Evolutionary conservation across 2,329 filamentous ascomycete species (phyloP), one percentile per base, ranked within the genome.

Genomic region (Paracorniculantispora psalliotae): DNA sequence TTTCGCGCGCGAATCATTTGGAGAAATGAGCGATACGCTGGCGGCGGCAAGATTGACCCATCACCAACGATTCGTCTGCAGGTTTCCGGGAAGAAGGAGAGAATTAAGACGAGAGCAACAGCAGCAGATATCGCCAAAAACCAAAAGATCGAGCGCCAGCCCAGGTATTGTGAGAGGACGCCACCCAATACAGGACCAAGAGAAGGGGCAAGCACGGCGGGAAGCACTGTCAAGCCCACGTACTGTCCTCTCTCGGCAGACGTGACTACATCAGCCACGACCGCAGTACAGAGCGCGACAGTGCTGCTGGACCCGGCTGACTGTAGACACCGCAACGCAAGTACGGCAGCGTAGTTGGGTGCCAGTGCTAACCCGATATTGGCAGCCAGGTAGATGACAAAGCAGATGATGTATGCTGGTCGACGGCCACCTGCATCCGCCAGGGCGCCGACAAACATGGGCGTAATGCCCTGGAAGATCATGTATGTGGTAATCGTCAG

Each of bases 181-280:
- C 84, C 85, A 1, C 85, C 84, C 15, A 87, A 73, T 12, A 87
- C 75, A 0, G 86, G 85, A 0, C 82, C 79, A 3, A 81, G 56
- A 0, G 77, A 72, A 4, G 77, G 77, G 0, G 73, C 80, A 1
- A 87, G 66, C 0, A 85, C 75, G 0, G 72, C 67, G 1, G 77
- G 80, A 21, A 77, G 70, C 21, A 75, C 76, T 25, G 77, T 81
- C 64, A 79, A 78, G 43, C 79, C 83, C 55, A 88, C 78, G 63
- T 84, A 85, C 39, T 78, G 73, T 2, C 85, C 85, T 60, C 87
- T 74, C 66, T 90, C 86, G 0, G 80, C 79, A 2, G 81, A 80
- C 0, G 84, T 87, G 12, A 82, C 76, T 7, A 88, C 75, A 66
- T 91, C 88, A 0, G 83, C 83, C 1, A 90, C 79, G 0, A 89